Evolutionary conservation across 805 yeast species (phyloP).

Genomic region (Candida ficus): DNA sequence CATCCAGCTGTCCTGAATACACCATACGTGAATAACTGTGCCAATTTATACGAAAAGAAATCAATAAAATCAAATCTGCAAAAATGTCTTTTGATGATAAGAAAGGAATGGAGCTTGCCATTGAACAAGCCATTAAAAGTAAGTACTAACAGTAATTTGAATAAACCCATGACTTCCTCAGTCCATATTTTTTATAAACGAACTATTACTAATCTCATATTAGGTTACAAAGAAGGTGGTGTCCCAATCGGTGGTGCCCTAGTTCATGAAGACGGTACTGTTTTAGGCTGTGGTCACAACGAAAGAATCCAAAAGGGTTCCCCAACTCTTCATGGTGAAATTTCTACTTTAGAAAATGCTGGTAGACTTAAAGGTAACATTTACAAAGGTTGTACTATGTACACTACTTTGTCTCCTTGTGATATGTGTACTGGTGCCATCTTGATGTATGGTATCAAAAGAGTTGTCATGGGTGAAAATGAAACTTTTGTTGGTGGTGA

Average conservation of each 20-base stretch:
- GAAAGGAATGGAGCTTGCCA: constrained; percentile 63
- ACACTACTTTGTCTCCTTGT: constrained; percentile 91
- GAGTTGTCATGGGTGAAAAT: constrained; percentile 90
- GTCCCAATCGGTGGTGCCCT: constrained; percentile 55
- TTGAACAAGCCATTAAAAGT: constrained; percentile 66
- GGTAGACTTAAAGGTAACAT: constrained; percentile 79
- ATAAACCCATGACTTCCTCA: background rate
- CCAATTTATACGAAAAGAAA: no score
- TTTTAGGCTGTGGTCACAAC: constrained; percentile 88
- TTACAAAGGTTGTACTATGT: constrained; percentile 79
- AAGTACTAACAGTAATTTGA: constrained; percentile 3
- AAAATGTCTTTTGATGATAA: constrained; percentile 55
- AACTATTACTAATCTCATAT: background rate
- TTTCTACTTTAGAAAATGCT: constrained; percentile 81
- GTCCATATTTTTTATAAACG: no score
- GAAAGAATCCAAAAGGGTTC: constrained; percentile 81
- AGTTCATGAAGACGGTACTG: constrained; percentile 67
- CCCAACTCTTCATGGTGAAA: constrained; percentile 89
- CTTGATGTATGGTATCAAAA: constrained; percentile 76
- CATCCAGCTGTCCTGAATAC: no score
- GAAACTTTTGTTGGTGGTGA: constrained; percentile 81
- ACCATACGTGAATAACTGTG: no score
- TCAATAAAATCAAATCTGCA: no score
- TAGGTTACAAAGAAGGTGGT: constrained; percentile 40
- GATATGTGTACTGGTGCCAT: constrained; percentile 95